Conservation (phyloP, 148 eudicot genomes). For the Rhododendron vialii region DNA sequence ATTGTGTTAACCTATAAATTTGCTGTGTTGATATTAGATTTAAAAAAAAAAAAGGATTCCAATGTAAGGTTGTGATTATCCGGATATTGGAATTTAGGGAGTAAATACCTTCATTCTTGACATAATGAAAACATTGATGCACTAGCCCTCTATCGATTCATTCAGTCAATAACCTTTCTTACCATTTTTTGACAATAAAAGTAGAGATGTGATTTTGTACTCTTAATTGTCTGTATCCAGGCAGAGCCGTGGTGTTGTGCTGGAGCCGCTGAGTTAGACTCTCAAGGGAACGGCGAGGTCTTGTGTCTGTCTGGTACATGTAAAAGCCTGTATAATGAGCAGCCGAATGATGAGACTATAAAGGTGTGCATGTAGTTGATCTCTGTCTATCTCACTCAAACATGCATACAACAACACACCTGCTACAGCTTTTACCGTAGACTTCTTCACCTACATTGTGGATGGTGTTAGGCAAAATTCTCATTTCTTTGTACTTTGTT, state of each 20-base stretch:
- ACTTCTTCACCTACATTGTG: not conserved
- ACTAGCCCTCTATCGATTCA: conserved; percentile 33
- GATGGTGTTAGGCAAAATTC: not conserved
- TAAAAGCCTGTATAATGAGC: conserved; percentile 35
- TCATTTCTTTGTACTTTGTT: not conserved
- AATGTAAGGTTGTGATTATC: no score
- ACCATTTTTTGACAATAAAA: not conserved
- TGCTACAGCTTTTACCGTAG: not conserved
- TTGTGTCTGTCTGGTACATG: conserved; percentile 30
- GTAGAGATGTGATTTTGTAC: not conserved
- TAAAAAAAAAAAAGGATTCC: no score
- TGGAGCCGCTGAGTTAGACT: conserved; percentile 40
- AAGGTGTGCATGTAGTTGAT: conserved; percentile 24
- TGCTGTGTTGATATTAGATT: no score
- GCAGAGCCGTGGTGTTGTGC: conserved; percentile 42
- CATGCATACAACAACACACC: not conserved
- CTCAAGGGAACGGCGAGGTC: conserved; percentile 38
- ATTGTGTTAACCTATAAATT: no score
- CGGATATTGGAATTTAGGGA: no score
- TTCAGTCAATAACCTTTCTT: conserved; percentile 22
- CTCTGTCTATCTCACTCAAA: not conserved
- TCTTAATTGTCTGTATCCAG: conserved; percentile 18
- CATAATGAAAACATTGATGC: conserved; percentile 45
- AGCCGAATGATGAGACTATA: conserved; percentile 52
- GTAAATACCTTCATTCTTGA: conserved; percentile 5